Evolutionary conservation across 2,329 filamentous ascomycete species (phyloP).

Genomic region (Neospermospora avenae): DNA sequence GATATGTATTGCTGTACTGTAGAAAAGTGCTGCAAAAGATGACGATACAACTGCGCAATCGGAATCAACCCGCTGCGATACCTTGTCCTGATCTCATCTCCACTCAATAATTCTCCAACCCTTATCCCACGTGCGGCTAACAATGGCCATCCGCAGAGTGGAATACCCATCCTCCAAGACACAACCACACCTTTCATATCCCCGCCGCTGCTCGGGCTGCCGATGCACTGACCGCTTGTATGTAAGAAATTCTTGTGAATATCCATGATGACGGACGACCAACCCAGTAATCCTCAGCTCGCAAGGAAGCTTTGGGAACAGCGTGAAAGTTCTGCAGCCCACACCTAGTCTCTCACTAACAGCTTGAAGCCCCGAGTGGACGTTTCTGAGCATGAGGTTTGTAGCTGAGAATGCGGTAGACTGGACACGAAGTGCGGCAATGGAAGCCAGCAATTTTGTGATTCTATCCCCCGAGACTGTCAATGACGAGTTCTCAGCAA

Average conservation of each 20-base stretch:
- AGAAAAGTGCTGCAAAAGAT: no score
- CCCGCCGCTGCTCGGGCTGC: background rate
- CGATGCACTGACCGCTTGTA: background rate
- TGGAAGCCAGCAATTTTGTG: background rate
- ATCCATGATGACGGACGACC: background rate
- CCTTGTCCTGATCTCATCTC: no score
- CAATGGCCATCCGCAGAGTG: no score
- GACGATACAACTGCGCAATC: no score
- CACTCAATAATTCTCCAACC: no score
- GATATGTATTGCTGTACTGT: no score
- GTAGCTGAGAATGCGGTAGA: background rate
- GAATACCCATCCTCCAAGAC: no score
- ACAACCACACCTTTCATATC: background rate
- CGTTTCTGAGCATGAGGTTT: background rate
- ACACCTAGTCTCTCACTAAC: background rate
- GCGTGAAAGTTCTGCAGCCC: background rate
- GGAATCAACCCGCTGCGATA: no score
- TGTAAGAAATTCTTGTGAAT: background rate
- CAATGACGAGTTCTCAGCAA: background rate
- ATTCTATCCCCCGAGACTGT: background rate
- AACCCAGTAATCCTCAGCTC: background rate
- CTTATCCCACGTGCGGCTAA: no score
- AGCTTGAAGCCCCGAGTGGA: background rate
- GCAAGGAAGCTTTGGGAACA: background rate
- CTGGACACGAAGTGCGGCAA: background rate